phyloP scores from a whole-genome alignment of 164 flowering plant species.

The Vitis riparia region DNA sequence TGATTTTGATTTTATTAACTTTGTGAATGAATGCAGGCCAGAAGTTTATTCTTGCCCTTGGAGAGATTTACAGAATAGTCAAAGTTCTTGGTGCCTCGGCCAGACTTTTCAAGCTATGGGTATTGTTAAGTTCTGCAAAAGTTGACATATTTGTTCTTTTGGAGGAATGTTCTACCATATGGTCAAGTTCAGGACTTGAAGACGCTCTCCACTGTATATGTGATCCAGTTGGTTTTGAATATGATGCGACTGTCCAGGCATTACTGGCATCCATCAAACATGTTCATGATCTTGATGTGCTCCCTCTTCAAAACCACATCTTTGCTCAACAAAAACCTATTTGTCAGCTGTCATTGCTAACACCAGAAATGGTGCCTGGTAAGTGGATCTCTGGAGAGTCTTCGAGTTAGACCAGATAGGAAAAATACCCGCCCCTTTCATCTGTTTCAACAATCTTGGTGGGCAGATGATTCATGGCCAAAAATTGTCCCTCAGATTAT shows the following conservation, averaged over 20 bases:
- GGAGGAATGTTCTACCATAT: slow-evolving; percentile 56
- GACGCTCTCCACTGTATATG: slow-evolving; percentile 54
- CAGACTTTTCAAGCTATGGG: slow-evolving; percentile 78
- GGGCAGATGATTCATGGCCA: not conserved
- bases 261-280: slow-evolving; percentile 55
- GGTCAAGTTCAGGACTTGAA: slow-evolving; percentile 73
- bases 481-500: not conserved
- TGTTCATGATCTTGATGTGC: slow-evolving; percentile 46
- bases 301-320: slow-evolving; percentile 34
- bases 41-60: slow-evolving; percentile 60
- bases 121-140: slow-evolving; percentile 32
- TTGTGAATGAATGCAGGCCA: slow-evolving; percentile 46
- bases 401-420: not conserved
- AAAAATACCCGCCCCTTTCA: not conserved
- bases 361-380: slow-evolving; percentile 59
- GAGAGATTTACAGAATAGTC: slow-evolving; percentile 75
- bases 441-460: not conserved
- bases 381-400: slow-evolving; percentile 9
- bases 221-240: slow-evolving; percentile 21
- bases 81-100: slow-evolving; percentile 55
- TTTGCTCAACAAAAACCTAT: slow-evolving; percentile 29
- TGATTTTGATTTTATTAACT: not conserved
- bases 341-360: slow-evolving; percentile 59
- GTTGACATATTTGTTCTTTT: slow-evolving; percentile 32
- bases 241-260: slow-evolving; percentile 23